A percentile compares a stretch with the other conserved stretches of the same genome.
phyloP scores from a whole-genome alignment of 345 rosid species.

The Murraya koenigii region DNA sequence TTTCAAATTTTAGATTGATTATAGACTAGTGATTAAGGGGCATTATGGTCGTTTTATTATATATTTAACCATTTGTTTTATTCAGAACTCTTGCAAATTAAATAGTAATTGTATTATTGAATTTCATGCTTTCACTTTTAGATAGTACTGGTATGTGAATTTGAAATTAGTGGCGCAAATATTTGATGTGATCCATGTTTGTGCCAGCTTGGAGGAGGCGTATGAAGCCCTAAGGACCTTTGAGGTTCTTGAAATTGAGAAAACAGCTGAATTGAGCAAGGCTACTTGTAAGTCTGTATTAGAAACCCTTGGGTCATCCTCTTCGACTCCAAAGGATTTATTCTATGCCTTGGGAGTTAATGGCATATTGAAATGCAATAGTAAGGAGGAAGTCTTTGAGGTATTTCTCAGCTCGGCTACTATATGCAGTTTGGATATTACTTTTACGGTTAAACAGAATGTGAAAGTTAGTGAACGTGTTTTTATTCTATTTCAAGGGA shows the following conservation, averaged over 20 bases:
- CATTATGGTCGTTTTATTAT: not conserved
- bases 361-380: constrained; percentile 58
- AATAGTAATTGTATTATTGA: not conserved
- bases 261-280: constrained; percentile 44
- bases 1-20: not conserved
- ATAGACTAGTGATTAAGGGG: not conserved
- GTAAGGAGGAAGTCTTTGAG: constrained; percentile 46
- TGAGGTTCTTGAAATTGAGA: constrained; percentile 68
- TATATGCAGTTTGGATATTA: not conserved
- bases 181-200: not conserved
- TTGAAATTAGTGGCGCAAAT: constrained; percentile 1
- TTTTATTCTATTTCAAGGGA: constrained; percentile 38
- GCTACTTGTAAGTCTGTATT: constrained; percentile 48
- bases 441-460: not conserved
- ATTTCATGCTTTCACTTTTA: not conserved
- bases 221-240: constrained; percentile 78
- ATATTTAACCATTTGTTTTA: not conserved
- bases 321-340: constrained; percentile 60
- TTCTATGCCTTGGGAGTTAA: constrained; percentile 69
- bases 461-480: not conserved
- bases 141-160: not conserved
- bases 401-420: constrained; percentile 31
- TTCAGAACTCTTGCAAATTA: not conserved
- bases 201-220: constrained; percentile 66
- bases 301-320: constrained; percentile 49